Conservation (phyloP, 768 basidiomycete species). For the Artomyces pyxidatus region DNA sequence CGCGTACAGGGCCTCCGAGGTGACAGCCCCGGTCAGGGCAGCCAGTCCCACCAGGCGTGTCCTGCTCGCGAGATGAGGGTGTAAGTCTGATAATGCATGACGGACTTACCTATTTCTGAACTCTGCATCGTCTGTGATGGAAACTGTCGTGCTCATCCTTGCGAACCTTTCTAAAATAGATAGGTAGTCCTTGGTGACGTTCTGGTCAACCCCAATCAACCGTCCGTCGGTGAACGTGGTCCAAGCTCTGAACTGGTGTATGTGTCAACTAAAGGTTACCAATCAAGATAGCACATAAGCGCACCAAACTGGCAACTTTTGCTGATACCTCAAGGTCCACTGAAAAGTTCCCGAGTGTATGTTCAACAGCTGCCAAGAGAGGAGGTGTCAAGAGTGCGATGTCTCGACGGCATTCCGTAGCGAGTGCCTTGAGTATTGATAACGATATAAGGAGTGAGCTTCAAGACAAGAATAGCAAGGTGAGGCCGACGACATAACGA, state of each 20-base stretch:
- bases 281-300: no score
- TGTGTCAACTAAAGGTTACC: no score
- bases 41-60: slow-evolving; percentile 83
- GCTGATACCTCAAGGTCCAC: slow-evolving; percentile 70
- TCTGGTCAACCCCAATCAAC: slow-evolving; percentile 69
- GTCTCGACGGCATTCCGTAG: slow-evolving; percentile 82
- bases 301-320: slow-evolving; percentile 72
- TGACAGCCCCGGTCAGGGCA: slow-evolving; percentile 69
- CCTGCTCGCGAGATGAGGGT: slow-evolving; percentile 29
- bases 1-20: slow-evolving; percentile 79
- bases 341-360: slow-evolving; percentile 43
- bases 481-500: slow-evolving; percentile 3
- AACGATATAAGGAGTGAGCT: slow-evolving; percentile 80
- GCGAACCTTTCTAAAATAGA: slow-evolving; percentile 60
- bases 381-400: slow-evolving; percentile 66
- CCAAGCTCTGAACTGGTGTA: slow-evolving; percentile 79
- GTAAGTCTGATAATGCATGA: not conserved
- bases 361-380: slow-evolving; percentile 57
- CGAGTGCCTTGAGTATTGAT: slow-evolving; percentile 71
- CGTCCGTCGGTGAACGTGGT: slow-evolving; percentile 87
- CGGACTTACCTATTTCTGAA: slow-evolving; percentile 56
- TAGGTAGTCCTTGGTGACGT: slow-evolving; percentile 63
- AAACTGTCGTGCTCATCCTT: slow-evolving; percentile 42
- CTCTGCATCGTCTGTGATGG: slow-evolving; percentile 53
- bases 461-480: not conserved